Percentiles rank a stretch among this genome's conserved stretches.
Evolutionary conservation across 345 rosid genomes (phyloP).

Genomic region (Lenwebbia sp.): DNA sequence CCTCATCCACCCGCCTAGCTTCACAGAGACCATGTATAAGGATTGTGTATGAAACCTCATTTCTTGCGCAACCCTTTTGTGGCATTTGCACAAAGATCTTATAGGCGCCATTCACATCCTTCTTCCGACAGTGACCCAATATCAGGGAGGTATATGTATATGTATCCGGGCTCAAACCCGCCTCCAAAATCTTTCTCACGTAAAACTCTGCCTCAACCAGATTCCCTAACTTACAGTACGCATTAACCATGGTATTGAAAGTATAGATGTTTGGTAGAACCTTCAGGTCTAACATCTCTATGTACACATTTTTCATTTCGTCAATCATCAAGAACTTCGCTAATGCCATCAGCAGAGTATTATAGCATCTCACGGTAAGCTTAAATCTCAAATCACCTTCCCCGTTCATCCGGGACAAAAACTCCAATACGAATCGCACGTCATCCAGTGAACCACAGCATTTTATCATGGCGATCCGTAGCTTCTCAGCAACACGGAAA

Average conservation of each 20-base stretch:
- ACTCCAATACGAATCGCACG: slow-evolving; percentile 20
- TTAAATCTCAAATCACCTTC: slow-evolving; percentile 26
- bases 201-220: slow-evolving; percentile 43
- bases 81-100: slow-evolving; percentile 49
- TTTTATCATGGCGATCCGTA: slow-evolving; percentile 38
- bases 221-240: slow-evolving; percentile 57
- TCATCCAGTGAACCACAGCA: slow-evolving; percentile 33
- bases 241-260: slow-evolving; percentile 67
- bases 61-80: slow-evolving; percentile 50
- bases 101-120: slow-evolving; percentile 56
- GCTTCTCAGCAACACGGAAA: slow-evolving; percentile 26
- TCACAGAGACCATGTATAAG: slow-evolving; percentile 83
- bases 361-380: slow-evolving; percentile 44
- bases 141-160: slow-evolving; percentile 74
- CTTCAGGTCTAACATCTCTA: slow-evolving; percentile 37
- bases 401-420: slow-evolving; percentile 25
- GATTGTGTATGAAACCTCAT: slow-evolving; percentile 63
- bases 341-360: slow-evolving; percentile 44
- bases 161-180: slow-evolving; percentile 48
- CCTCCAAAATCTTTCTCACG: slow-evolving; percentile 50
- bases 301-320: slow-evolving; percentile 47
- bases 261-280: slow-evolving; percentile 45
- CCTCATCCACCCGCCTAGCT: slow-evolving; percentile 55
- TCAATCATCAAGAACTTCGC: slow-evolving; percentile 41
- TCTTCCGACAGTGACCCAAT: slow-evolving; percentile 63